Evolutionary conservation across 2,329 filamentous ascomycete genomes (phyloP).

Genomic region (Amauroascus verrucosus): DNA sequence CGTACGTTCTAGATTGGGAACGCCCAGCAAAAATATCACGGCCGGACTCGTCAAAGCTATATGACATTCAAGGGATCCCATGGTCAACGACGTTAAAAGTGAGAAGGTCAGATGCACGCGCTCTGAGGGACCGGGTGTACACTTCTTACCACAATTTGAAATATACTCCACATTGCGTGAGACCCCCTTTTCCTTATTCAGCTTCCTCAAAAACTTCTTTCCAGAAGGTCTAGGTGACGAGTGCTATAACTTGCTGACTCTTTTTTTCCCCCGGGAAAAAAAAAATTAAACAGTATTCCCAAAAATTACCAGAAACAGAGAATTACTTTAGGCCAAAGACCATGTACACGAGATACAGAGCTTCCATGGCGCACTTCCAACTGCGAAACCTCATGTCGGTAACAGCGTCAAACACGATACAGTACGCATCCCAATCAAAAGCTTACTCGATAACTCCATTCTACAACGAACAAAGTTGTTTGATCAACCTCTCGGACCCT

Average conservation of each 20-base stretch:
- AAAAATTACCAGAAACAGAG: slow-evolving; percentile 32
- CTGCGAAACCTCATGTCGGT: slow-evolving; percentile 49
- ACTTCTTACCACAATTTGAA: slow-evolving; percentile 33
- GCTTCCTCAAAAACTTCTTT: neutral
- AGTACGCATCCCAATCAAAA: slow-evolving; percentile 42
- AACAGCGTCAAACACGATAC: slow-evolving; percentile 45
- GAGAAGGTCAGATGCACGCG: slow-evolving; percentile 29
- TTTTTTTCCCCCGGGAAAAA: no score
- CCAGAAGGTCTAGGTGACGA: neutral
- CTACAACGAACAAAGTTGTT: slow-evolving; percentile 31
- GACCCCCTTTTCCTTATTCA: no score
- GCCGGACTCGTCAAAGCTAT: slow-evolving; percentile 24
- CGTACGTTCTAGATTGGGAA: slow-evolving; percentile 28
- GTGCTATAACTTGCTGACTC: slow-evolving; percentile 15
- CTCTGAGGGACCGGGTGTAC: slow-evolving; percentile 33
- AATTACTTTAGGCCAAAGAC: slow-evolving; percentile 40
- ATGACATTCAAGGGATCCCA: slow-evolving; percentile 36
- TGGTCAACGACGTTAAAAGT: slow-evolving; percentile 32
- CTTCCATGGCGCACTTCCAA: slow-evolving; percentile 49
- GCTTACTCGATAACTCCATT: slow-evolving; percentile 43
- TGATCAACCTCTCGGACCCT: slow-evolving; percentile 42
- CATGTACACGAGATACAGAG: slow-evolving; percentile 41
- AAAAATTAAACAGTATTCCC: slow-evolving; percentile 21
- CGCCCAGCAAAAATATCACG: slow-evolving; percentile 27
- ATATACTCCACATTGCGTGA: slow-evolving; percentile 21